A percentile compares a stretch with the other conserved stretches of the same genome.
These are phyloP conservation scores for Terfezia boudieri DNA, from an alignment of 495 filamentous ascomycete genomes.

Conservation along the genomic window DNA sequence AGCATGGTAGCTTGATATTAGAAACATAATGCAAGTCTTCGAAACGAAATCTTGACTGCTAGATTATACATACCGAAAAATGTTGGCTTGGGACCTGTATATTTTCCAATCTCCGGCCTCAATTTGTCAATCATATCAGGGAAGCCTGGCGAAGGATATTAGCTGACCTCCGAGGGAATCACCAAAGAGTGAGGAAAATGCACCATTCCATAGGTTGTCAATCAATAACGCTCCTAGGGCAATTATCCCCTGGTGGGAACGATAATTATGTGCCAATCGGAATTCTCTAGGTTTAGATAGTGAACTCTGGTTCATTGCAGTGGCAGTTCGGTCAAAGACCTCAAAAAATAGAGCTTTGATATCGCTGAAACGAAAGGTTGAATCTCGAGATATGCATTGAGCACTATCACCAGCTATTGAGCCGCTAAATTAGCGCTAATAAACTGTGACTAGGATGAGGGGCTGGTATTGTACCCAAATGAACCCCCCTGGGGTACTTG, in stretches of 20 bases:
- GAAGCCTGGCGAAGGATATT: conserved; percentile 12
- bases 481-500: conserved; percentile 20
- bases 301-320: conserved; percentile 5
- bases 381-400: conserved; percentile 26
- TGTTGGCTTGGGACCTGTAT: conserved; percentile 22
- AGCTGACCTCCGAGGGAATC: neutral
- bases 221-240: conserved; percentile 23
- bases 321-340: conserved; percentile 11
- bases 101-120: conserved; percentile 22
- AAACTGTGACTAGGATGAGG: neutral
- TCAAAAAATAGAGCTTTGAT: conserved; percentile 23
- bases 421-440: neutral
- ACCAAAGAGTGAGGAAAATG: neutral
- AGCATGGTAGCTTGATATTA: neutral
- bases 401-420: conserved; percentile 24
- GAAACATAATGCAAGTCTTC: neutral
- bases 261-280: conserved; percentile 22
- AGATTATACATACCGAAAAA: conserved; percentile 18
- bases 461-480: conserved; percentile 18
- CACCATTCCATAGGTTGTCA: conserved; percentile 16
- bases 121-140: conserved; percentile 24
- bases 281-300: conserved; percentile 18
- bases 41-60: neutral
- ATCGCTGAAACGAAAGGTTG: conserved; percentile 24
- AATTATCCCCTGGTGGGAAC: conserved; percentile 26